Conservation (phyloP, 1,284 basidiomycete species). For the Neotropicomus parvogracilis region DNA sequence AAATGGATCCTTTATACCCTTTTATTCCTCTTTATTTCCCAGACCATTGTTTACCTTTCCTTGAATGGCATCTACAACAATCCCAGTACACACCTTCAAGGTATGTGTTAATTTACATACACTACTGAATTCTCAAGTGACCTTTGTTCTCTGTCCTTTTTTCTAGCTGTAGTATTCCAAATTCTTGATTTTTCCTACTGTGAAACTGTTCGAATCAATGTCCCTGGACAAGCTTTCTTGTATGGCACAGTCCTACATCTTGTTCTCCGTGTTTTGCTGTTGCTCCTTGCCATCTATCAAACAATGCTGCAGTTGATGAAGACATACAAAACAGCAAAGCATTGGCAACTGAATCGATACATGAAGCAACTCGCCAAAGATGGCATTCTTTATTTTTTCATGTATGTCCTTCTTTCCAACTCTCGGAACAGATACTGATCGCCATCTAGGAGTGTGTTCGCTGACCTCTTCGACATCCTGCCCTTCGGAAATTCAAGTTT, state of each 20-base stretch:
- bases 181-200: neutral
- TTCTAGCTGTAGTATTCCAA: neutral
- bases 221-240: too few species aligned
- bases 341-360: neutral
- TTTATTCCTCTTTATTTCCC: neutral
- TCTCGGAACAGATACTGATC: too few species aligned
- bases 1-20: neutral
- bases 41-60: neutral
- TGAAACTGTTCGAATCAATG: too few species aligned
- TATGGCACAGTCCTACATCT: neutral
- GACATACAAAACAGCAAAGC: neutral
- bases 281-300: neutral
- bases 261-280: neutral
- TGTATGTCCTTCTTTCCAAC: slow-evolving; percentile 7
- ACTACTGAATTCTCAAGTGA: too few species aligned
- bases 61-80: neutral
- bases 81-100: neutral
- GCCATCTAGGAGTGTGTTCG: neutral
- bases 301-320: neutral
- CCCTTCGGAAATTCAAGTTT: too few species aligned
- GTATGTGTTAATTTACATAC: neutral
- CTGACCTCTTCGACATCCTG: neutral
- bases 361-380: neutral
- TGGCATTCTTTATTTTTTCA: slow-evolving; percentile 9
- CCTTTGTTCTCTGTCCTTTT: neutral